These are phyloP conservation scores for Podaxis sp. DNA, from an alignment of 768 basidiomycete species.

Conservation along the genomic window DNA sequence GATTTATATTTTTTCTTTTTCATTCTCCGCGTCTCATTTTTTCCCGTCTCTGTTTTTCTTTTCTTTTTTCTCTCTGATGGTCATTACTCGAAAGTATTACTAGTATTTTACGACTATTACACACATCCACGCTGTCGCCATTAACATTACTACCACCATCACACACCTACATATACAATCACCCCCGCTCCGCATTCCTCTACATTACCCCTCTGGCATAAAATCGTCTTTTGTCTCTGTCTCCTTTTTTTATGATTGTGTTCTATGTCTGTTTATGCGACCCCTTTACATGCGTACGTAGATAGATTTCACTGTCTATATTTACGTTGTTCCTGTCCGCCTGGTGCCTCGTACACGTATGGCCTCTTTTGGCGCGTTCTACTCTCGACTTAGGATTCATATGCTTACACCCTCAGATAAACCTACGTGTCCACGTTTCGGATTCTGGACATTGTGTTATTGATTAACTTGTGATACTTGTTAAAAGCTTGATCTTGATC, in stretches of 20 bases:
- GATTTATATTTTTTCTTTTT: constrained; percentile 6
- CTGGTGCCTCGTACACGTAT: too few species aligned
- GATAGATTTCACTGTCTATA: constrained; percentile 13
- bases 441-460: background rate
- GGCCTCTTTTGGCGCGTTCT: too few species aligned
- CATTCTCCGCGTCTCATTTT: background rate
- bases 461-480: background rate
- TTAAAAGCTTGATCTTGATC: background rate
- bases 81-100: constrained; percentile 8
- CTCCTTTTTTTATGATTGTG: constrained; percentile 12
- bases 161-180: constrained; percentile 1
- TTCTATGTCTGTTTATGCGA: constrained; percentile 2
- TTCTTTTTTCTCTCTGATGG: constrained; percentile 21
- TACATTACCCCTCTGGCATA: background rate
- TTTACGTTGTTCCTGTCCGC: constrained; percentile 18
- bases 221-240: constrained; percentile 6
- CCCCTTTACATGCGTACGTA: background rate
- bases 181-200: constrained; percentile 10
- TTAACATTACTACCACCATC: background rate
- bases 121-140: background rate
- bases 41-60: constrained; percentile 6
- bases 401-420: background rate
- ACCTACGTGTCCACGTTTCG: background rate
- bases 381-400: too few species aligned
- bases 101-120: constrained; percentile 6